Percentiles rank a stretch among this genome's conserved stretches.
These are phyloP conservation scores for Pleurotus cornucopiae DNA, from an alignment of 768 basidiomycete genomes.

Conservation along the genomic window DNA sequence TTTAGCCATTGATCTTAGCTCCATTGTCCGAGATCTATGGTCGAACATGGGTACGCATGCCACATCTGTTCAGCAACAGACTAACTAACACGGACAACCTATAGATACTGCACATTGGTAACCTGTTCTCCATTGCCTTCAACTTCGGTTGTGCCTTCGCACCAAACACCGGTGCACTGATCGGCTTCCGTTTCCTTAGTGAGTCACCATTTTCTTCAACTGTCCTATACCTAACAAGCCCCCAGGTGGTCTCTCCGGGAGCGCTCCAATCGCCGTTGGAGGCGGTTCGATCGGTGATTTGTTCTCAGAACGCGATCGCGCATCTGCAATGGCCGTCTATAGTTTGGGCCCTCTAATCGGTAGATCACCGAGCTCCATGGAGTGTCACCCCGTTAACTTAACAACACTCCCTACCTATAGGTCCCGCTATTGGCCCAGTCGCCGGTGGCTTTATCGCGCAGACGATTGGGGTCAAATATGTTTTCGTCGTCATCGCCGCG, in stretches of 20 bases:
- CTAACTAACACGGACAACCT: neutral
- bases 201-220: constrained; percentile 19
- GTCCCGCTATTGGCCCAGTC: constrained; percentile 58
- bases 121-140: constrained; percentile 58
- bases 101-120: constrained; percentile 63
- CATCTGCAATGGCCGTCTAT: constrained; percentile 67
- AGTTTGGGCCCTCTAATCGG: constrained; percentile 62
- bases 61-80: neutral
- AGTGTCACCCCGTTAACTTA: neutral
- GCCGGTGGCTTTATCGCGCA: constrained; percentile 64
- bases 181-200: constrained; percentile 70
- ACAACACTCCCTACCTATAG: constrained; percentile 17
- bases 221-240: neutral
- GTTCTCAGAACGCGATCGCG: constrained; percentile 50
- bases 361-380: constrained; percentile 10
- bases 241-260: constrained; percentile 59
- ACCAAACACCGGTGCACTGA: constrained; percentile 48
- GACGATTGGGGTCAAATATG: constrained; percentile 53
- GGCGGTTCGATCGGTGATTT: constrained; percentile 65
- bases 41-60: constrained; percentile 52
- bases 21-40: constrained; percentile 76
- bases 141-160: constrained; percentile 69
- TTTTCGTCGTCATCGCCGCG: constrained; percentile 48
- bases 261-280: constrained; percentile 61
- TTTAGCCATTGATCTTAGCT: constrained; percentile 54